These are phyloP conservation scores for Globomyces pollinis-pini DNA, from an alignment of 192 early-diverging fungal genomes.

Conservation along the genomic window DNA sequence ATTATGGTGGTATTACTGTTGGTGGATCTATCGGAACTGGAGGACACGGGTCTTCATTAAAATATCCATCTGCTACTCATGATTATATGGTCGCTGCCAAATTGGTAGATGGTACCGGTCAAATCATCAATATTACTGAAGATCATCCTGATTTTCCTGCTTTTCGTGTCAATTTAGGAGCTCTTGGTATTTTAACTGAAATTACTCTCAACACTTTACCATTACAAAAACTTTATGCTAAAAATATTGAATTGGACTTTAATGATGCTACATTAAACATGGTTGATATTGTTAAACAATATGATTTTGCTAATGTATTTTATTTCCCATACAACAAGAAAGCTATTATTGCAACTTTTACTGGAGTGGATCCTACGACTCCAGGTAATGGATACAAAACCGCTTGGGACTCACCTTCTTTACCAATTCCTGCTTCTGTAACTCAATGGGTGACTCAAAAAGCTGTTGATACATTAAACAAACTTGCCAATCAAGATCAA, in stretches of 20 bases:
- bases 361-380: not conserved
- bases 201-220: slow-evolving; percentile 14
- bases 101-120: slow-evolving; percentile 16
- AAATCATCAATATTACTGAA: not conserved
- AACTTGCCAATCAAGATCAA: not conserved
- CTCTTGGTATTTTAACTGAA: slow-evolving; percentile 23
- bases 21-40: slow-evolving; percentile 32
- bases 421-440: not conserved
- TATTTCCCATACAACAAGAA: slow-evolving; percentile 1
- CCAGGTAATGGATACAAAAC: not conserved
- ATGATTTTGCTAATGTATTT: not conserved
- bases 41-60: slow-evolving; percentile 21
- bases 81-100: slow-evolving; percentile 18
- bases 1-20: slow-evolving; percentile 26
- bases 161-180: slow-evolving; percentile 17
- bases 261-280: not conserved
- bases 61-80: slow-evolving; percentile 12
- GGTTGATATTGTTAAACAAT: not conserved
- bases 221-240: not conserved
- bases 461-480: not conserved
- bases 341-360: not conserved
- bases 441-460: not conserved
- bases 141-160: slow-evolving; percentile 12
- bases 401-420: not conserved
- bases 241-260: not conserved